These are phyloP conservation scores for Cercophora sp. DNA, from an alignment of 495 filamentous ascomycete genomes.

Conservation along the genomic window DNA sequence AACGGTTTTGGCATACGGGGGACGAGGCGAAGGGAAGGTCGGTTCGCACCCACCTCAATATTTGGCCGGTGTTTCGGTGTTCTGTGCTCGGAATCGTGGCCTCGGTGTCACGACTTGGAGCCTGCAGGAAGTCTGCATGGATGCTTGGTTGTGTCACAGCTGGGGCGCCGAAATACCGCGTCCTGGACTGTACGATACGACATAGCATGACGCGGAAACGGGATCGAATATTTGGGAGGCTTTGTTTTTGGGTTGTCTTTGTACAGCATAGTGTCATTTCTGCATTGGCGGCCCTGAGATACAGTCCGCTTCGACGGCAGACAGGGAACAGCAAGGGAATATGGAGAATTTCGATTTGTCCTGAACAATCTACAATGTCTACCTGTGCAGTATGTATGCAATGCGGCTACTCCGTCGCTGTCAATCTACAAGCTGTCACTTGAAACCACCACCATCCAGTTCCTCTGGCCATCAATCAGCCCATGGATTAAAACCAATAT, in stretches of 20 bases:
- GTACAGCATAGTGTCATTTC: conserved; percentile 11
- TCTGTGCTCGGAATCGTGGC: conserved; percentile 4
- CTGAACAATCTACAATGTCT: too few relatives aligned
- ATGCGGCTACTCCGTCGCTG: background rate
- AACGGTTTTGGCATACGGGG: too few relatives aligned
- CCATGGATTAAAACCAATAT: too few relatives aligned
- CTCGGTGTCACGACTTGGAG: background rate
- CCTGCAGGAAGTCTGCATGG: background rate
- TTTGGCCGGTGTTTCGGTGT: background rate
- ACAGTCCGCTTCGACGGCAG: background rate
- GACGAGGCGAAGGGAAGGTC: too few relatives aligned
- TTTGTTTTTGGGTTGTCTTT: conserved; percentile 3
- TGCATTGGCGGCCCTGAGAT: background rate
- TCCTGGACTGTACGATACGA: conserved; percentile 11
- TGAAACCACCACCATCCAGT: too few relatives aligned
- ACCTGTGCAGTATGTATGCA: too few relatives aligned
- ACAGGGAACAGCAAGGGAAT: conserved; percentile 10
- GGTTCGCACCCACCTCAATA: too few relatives aligned
- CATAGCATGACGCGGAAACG: background rate
- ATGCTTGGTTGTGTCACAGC: background rate
- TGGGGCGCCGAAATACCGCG: background rate
- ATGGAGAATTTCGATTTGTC: conserved; percentile 15
- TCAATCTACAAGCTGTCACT: too few relatives aligned
- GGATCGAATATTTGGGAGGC: background rate
- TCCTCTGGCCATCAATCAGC: too few relatives aligned